Percentiles rank a stretch among this genome's conserved stretches.
These are phyloP conservation scores for Bryum argenteum DNA, from an alignment of 225 moss, liverwort and hornwort species.

Conservation along the genomic window DNA sequence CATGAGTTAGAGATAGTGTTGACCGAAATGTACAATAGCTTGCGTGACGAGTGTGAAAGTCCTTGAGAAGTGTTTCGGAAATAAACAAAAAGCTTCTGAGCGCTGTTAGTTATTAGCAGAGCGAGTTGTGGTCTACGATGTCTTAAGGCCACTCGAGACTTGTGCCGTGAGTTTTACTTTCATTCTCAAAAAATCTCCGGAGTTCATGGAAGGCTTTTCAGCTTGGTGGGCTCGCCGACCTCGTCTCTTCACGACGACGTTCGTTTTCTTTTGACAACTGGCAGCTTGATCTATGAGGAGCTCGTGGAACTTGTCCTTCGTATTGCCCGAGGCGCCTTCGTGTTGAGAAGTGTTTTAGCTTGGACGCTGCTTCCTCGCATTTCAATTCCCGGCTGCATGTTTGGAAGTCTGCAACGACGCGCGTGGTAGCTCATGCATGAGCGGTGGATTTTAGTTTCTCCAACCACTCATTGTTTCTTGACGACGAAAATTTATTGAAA, in stretches of 20 bases:
- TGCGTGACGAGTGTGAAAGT: neutral
- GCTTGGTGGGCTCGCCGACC: conserved; percentile 38
- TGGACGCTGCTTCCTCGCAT: neutral
- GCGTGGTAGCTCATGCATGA: neutral
- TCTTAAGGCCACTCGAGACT: conserved; percentile 9
- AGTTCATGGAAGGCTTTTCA: conserved; percentile 36
- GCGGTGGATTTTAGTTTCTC: neutral
- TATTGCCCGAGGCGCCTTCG: neutral
- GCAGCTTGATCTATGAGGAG: neutral
- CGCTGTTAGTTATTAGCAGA: neutral
- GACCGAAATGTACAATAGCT: neutral
- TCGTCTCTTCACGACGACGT: conserved; percentile 21
- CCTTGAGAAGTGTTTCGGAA: neutral
- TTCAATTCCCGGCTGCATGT: neutral
- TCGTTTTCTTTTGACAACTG: conserved; percentile 21
- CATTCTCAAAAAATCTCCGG: neutral
- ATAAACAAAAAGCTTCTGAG: neutral
- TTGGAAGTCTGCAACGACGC: neutral
- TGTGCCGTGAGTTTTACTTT: neutral
- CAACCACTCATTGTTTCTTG: no score
- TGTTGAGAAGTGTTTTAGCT: neutral
- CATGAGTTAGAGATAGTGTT: neutral
- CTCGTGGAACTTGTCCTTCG: neutral
- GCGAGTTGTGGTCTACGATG: conserved; percentile 1
- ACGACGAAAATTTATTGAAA: neutral